Evolutionary conservation across 176 grass and related monocot species (phyloP).

Genomic region (Dendrocalamus sinicus): DNA sequence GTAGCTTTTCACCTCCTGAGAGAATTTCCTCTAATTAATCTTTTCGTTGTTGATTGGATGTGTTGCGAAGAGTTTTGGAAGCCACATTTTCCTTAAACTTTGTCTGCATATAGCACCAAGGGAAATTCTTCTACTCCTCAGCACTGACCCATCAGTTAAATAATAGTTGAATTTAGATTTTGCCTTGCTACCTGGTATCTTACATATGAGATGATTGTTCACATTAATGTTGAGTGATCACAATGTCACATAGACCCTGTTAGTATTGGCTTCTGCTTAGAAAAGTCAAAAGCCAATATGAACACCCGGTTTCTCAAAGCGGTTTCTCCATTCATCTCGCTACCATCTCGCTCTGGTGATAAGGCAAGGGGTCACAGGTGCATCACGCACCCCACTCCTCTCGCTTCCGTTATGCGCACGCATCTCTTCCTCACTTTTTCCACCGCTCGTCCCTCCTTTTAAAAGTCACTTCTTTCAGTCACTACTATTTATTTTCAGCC

Average conservation of each 20-base stretch:
- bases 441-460: too few relatives aligned
- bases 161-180: constrained; percentile 5
- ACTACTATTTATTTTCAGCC: too few relatives aligned
- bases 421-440: too few relatives aligned
- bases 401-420: too few relatives aligned
- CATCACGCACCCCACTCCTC: too few relatives aligned
- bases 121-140: constrained; percentile 15
- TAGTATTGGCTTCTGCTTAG: too few relatives aligned
- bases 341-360: too few relatives aligned
- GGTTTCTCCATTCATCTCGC: too few relatives aligned
- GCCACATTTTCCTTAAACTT: constrained; percentile 9
- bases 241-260: not conserved
- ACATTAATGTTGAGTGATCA: not conserved
- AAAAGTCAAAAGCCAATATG: too few relatives aligned
- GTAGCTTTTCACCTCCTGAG: not conserved
- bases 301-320: too few relatives aligned
- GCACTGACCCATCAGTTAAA: constrained; percentile 2
- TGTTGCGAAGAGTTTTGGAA: constrained; percentile 15
- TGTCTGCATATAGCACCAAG: not conserved
- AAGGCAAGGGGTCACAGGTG: too few relatives aligned
- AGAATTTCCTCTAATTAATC: not conserved
- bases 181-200: constrained; percentile 25
- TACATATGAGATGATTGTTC: not conserved
- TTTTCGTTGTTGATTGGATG: not conserved
- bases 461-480: too few relatives aligned